A percentile compares a stretch with the other conserved stretches of the same genome.
Evolutionary conservation across 1,284 basidiomycete species (phyloP).

Genomic region (Sutorius eximius): DNA sequence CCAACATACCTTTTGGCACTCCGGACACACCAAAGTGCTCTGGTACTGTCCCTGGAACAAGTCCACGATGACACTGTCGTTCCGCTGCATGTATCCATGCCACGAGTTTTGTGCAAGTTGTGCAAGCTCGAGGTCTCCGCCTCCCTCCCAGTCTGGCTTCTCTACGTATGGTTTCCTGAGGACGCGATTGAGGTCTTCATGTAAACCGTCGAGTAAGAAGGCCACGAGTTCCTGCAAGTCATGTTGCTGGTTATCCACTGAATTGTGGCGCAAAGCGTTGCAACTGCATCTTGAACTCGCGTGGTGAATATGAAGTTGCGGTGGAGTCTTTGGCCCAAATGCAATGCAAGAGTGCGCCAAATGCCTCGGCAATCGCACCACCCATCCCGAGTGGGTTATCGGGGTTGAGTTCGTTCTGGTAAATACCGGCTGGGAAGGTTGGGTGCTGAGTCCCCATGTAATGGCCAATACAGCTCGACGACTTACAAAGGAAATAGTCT

Average conservation of each 20-base stretch:
- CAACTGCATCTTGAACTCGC: conserved; percentile 89
- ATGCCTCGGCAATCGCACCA: conserved; percentile 91
- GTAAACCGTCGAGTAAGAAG: conserved; percentile 93
- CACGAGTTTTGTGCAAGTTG: conserved; percentile 86
- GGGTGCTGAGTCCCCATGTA: background rate
- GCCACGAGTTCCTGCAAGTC: conserved; percentile 99
- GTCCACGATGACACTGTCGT: conserved; percentile 98
- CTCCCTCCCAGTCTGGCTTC: conserved; percentile 97
- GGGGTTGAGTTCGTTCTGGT: conserved; percentile 84
- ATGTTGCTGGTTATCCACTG: conserved; percentile 95
- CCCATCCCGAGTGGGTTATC: conserved; percentile 97
- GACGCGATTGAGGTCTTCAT: conserved; percentile 96
- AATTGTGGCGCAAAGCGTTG: conserved; percentile 90
- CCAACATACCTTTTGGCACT: conserved; percentile 81
- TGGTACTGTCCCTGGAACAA: conserved; percentile 97
- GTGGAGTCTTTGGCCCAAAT: conserved; percentile 68
- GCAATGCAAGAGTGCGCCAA: conserved; percentile 79
- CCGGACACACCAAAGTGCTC: conserved; percentile 93
- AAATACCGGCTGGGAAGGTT: conserved; percentile 64
- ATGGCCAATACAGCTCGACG: conserved; percentile 37
- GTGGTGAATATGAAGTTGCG: conserved; percentile 72
- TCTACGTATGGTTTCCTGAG: conserved; percentile 95
- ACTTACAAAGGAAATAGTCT: conserved; percentile 89
- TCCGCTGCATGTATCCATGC: conserved; percentile 97
- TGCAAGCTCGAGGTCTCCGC: conserved; percentile 81